phyloP scores from a whole-genome alignment of 140 eudicot species.

The Bidens hawaiensis region DNA sequence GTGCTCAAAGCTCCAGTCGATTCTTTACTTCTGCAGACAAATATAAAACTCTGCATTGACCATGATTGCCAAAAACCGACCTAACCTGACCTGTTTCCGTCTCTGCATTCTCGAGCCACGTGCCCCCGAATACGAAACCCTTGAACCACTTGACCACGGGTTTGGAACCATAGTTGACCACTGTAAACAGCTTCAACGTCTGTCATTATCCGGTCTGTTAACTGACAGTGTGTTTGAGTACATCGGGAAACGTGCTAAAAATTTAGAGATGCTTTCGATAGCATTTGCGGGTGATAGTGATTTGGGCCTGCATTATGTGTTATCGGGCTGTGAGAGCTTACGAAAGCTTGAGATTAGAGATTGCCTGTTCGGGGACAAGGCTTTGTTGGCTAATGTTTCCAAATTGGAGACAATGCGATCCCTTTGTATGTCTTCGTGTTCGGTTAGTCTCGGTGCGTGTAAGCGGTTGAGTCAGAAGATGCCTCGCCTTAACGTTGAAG shows the following conservation, averaged over 20 bases:
- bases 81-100: slow-evolving; percentile 45
- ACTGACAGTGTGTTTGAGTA: slow-evolving; percentile 44
- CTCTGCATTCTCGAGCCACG: slow-evolving; percentile 40
- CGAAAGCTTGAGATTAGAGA: slow-evolving; percentile 45
- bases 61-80: slow-evolving; percentile 56
- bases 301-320: slow-evolving; percentile 34
- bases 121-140: slow-evolving; percentile 33
- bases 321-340: slow-evolving; percentile 43
- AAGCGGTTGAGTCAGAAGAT: slow-evolving; percentile 64
- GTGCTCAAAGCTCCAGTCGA: too few relatives aligned
- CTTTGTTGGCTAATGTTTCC: slow-evolving; percentile 72
- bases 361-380: slow-evolving; percentile 70
- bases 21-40: slow-evolving; percentile 83
- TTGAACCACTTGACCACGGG: slow-evolving; percentile 42
- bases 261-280: slow-evolving; percentile 46
- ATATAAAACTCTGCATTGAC: slow-evolving; percentile 83
- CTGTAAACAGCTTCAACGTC: slow-evolving; percentile 35
- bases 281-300: slow-evolving; percentile 59
- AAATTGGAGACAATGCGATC: slow-evolving; percentile 98
- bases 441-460: slow-evolving; percentile 78
- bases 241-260: slow-evolving; percentile 37
- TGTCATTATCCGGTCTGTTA: slow-evolving; percentile 41
- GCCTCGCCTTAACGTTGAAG: slow-evolving; percentile 82
- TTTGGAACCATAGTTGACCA: slow-evolving; percentile 46
- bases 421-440: slow-evolving; percentile 99